Evolutionary conservation across 2,329 filamentous ascomycete species (phyloP).

Genomic region (Sarocladium brachiariae): DNA sequence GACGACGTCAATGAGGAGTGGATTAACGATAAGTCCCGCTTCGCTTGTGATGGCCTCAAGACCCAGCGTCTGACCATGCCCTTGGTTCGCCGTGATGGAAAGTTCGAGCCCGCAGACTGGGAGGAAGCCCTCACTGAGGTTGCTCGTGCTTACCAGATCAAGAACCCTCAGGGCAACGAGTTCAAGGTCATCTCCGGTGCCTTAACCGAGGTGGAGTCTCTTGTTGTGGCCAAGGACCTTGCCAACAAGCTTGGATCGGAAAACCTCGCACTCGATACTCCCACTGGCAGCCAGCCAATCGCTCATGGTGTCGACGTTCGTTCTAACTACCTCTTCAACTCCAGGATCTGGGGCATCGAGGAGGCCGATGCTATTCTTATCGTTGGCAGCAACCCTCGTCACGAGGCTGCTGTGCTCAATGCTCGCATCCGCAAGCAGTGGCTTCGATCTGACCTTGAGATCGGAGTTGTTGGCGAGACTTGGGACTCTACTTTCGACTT

Average conservation of each 20-base stretch:
- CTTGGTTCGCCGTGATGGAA: slow-evolving; percentile 77
- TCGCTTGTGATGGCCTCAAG: slow-evolving; percentile 93
- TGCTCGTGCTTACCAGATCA: slow-evolving; percentile 67
- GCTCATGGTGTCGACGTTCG: slow-evolving; percentile 91
- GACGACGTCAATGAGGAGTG: slow-evolving; percentile 99
- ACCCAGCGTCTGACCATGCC: slow-evolving; percentile 93
- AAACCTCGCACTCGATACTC: slow-evolving; percentile 88
- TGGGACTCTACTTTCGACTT: slow-evolving; percentile 96
- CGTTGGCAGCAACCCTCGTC: slow-evolving; percentile 88
- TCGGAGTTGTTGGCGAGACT: slow-evolving; percentile 82
- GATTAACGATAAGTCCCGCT: slow-evolving; percentile 98
- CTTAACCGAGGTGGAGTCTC: slow-evolving; percentile 82
- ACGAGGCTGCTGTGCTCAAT: slow-evolving; percentile 92
- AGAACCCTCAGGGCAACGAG: slow-evolving; percentile 82
- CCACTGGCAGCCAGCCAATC: slow-evolving; percentile 72
- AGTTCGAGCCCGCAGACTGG: slow-evolving; percentile 91
- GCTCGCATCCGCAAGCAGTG: slow-evolving; percentile 97
- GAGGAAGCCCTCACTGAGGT: slow-evolving; percentile 91
- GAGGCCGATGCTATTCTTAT: slow-evolving; percentile 89
- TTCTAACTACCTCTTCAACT: slow-evolving; percentile 96
- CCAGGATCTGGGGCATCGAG: slow-evolving; percentile 86
- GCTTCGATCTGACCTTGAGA: slow-evolving; percentile 88
- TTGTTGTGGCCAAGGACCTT: slow-evolving; percentile 95
- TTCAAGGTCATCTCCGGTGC: slow-evolving; percentile 94
- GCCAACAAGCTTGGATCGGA: slow-evolving; percentile 95